A percentile compares a stretch with the other conserved stretches of the same genome.
phyloP scores from a whole-genome alignment of 768 basidiomycete genomes.

The Leccinum variicolor region DNA sequence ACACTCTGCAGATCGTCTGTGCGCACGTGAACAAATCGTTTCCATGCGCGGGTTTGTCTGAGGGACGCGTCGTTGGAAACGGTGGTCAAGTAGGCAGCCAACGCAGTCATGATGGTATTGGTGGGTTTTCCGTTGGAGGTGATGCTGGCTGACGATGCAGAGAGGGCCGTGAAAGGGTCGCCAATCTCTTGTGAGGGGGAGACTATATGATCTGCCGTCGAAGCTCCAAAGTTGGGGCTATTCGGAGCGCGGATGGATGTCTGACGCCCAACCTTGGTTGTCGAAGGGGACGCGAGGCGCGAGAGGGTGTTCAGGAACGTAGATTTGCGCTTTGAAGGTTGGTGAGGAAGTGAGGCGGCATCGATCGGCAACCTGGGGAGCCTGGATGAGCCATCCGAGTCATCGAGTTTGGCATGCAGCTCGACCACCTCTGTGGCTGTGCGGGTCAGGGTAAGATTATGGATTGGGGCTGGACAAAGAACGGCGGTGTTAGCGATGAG shows the following conservation, averaged over 20 bases:
- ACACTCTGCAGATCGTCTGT: constrained; percentile 87
- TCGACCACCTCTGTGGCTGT: constrained; percentile 75
- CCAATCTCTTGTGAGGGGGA: constrained; percentile 54
- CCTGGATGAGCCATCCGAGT: constrained; percentile 52
- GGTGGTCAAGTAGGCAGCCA: constrained; percentile 79
- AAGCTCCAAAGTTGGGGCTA: constrained; percentile 31
- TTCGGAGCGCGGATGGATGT: constrained; percentile 33
- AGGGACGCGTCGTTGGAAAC: constrained; percentile 65
- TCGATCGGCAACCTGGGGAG: constrained; percentile 65
- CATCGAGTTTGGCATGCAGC: constrained; percentile 76
- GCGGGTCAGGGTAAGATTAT: constrained; percentile 84
- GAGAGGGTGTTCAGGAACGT: constrained; percentile 85
- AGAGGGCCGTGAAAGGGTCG: constrained; percentile 58
- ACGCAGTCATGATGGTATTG: constrained; percentile 56
- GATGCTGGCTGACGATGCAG: constrained; percentile 25
- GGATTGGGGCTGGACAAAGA: constrained; percentile 67
- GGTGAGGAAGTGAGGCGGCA: constrained; percentile 45
- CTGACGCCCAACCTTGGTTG: constrained; percentile 47
- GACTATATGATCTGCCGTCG: constrained; percentile 34
- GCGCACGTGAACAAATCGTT: constrained; percentile 79
- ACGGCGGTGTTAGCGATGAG: constrained; percentile 28
- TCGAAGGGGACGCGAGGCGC: constrained; percentile 71
- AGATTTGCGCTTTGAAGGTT: constrained; percentile 69
- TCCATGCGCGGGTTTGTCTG: constrained; percentile 71
- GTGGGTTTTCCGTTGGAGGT: constrained; percentile 24